phyloP scores from a whole-genome alignment of 768 basidiomycete species.

The Termitomyces titanicus region DNA sequence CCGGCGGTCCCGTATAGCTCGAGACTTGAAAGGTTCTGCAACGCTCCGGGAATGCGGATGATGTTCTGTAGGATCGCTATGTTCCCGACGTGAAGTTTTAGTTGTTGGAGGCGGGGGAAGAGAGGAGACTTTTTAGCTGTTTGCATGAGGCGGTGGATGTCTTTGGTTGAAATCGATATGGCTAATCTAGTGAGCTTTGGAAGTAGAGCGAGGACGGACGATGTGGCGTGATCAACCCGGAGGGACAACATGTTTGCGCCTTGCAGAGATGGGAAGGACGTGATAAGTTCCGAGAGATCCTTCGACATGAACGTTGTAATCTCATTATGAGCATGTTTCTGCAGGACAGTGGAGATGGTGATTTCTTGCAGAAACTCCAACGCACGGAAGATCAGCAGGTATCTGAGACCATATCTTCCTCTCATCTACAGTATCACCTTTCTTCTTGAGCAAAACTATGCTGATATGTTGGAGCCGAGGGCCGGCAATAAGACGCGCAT shows the following conservation, averaged over 20 bases:
- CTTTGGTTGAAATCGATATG: not conserved
- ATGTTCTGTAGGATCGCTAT: too few species aligned
- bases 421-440: too few species aligned
- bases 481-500: not conserved
- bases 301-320: not conserved
- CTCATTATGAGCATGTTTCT: not conserved
- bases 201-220: not conserved
- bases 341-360: too few species aligned
- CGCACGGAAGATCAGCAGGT: too few species aligned
- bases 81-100: too few species aligned
- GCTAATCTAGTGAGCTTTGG: not conserved
- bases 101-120: too few species aligned
- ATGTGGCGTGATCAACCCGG: not conserved
- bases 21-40: too few species aligned
- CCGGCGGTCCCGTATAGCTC: too few species aligned
- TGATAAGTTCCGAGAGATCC: not conserved
- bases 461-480: not conserved
- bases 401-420: too few species aligned
- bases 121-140: too few species aligned
- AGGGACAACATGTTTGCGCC: not conserved
- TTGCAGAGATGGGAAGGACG: not conserved
- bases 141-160: too few species aligned
- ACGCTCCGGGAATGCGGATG: too few species aligned
- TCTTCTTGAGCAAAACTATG: not conserved
- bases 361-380: not conserved